Evolutionary conservation across 495 filamentous ascomycete species (phyloP), one percentile per base, ranked within the genome.

Genomic region (Cryomyces antarcticus): DNA sequence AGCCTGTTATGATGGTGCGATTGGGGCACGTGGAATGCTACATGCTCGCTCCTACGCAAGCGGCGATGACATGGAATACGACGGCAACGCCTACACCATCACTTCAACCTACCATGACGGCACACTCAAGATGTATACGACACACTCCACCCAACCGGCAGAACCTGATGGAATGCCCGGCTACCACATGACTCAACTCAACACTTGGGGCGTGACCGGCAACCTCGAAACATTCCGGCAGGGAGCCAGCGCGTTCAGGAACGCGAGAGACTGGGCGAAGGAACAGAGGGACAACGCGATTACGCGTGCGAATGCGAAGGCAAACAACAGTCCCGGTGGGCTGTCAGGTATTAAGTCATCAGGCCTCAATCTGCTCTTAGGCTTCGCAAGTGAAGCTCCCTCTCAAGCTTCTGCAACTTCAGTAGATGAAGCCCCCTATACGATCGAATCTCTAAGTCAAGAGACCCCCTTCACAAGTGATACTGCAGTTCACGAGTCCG

Each of bases 21-120:
- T 62, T 12, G 66, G 65, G 7, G 64, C 62, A 29, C 62, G 63
- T 41, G 64, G 44, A 30, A 68, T 69, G 54, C 59, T 62, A 37
- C 44, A 41, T 30, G 55, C 71, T 41, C 59, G 64, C 52, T 64
- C 55, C 45, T 69, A 66, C 40, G 48, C 49, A 46, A 36, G 12
- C 9, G 9, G 9, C 33, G 12, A 9, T 10, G 9, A 9, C 3
- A 30, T 53, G 28, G 51, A 55, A 12, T 68, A 62, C 43, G 62
- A 68, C 50, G 52, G 52, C 41, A 66, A 67, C 33, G 58, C 64
- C 33, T 57, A 60, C 46, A 61, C 62, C 17, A 55, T 63, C 37
- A 62, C 53, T 40, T 55, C 63, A 27, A 61, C 52, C 28, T 70
- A 68, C 42, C 45, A 57, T 41, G 30, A 30, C 37, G 57, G 53